A percentile compares a stretch with the other conserved stretches of the same genome.
Evolutionary conservation across 2,329 filamentous ascomycete species (phyloP).

Genomic region (Cordyceps fumosorosea): DNA sequence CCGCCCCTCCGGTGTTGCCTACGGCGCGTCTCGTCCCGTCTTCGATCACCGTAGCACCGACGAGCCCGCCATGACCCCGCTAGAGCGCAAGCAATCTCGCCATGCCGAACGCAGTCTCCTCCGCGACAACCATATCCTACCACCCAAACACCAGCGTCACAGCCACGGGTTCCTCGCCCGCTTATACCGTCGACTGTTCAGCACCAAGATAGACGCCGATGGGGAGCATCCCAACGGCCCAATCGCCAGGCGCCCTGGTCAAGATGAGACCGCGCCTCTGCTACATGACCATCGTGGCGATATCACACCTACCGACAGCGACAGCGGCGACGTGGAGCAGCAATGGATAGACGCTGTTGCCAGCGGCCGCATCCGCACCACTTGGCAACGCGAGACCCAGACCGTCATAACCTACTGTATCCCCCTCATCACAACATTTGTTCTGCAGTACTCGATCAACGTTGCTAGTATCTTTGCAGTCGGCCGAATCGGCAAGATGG

Average conservation of each 20-base stretch:
- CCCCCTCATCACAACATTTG: conserved; percentile 65
- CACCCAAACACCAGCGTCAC: conserved; percentile 46
- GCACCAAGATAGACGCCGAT: conserved; percentile 44
- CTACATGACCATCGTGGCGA: conserved; percentile 27
- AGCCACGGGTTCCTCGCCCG: conserved; percentile 29
- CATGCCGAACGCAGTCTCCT: conserved; percentile 55
- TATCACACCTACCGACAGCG: conserved; percentile 33
- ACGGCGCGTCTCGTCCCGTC: conserved; percentile 62
- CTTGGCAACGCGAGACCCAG: conserved; percentile 84
- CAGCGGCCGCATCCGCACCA: conserved; percentile 75
- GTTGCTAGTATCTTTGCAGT: conserved; percentile 75
- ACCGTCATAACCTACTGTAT: conserved; percentile 66
- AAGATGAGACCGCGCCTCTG: conserved; percentile 36
- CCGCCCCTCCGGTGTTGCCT: conserved; percentile 69
- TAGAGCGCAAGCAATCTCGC: conserved; percentile 50
- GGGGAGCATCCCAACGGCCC: conserved; percentile 19
- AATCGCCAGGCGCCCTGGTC: conserved; percentile 6
- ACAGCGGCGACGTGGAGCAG: conserved; percentile 55
- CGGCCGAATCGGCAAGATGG: conserved; percentile 63
- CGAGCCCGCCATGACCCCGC: conserved; percentile 43
- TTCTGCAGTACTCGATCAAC: conserved; percentile 80
- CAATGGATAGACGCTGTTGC: conserved; percentile 84
- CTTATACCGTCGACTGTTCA: conserved; percentile 45
- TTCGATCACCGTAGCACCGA: conserved; percentile 51
- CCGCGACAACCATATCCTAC: conserved; percentile 58